Base-by-base conservation (phyloP, 805 yeast genomes). In the Ogataea dorogensis region DNA sequence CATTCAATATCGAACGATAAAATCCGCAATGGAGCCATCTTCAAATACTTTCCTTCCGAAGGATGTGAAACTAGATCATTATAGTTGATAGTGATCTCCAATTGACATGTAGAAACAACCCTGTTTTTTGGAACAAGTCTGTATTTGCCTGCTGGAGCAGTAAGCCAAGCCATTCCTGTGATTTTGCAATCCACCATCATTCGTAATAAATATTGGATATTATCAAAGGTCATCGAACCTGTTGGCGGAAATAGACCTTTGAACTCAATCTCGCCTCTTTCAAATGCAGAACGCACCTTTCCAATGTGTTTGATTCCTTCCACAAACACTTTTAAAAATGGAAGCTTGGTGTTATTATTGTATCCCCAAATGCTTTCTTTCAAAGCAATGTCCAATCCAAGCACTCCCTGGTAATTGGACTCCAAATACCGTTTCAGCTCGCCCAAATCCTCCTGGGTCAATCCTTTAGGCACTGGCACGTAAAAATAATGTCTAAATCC, bases 1-100 rank as follows among this genome's bases (percentile, higher is more conserved):
- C 99, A 93, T 63, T 93, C 99, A 43, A 93, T 93, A 70, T 93
- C 99, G 59, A 93, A 91, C 8, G 97, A 88, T 48, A 93, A 67
- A 31, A 93, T 80, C 53, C 99, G 81, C 42, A 93, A 69, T 0
- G 98, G 98, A 1, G 98, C 98, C 65, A 85, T 81, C 47, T 79
- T 82, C 22, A 87, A 74, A 89, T 94, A 94, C 43, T 89, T 88
- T 4, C 96, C 97, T 56, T 91, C 98, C 0, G 96, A 73, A 1
- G 87, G 73, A 58, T 87, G 98, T 1, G 95, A 71, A 0, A 86
- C 58, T 33, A 93, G 59, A 46, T 86, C 81, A 19, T 64, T 63
- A 53, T 78, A 88, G 53, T 81, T 71, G 10, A 93, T 74, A 5
- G 68, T 59, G 23, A 89, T 79, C 65, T 93, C 98, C 17, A 89